These are phyloP conservation scores for Cyberlindnera galapagoensis DNA, from an alignment of 805 yeast genomes.

Conservation along the genomic window DNA sequence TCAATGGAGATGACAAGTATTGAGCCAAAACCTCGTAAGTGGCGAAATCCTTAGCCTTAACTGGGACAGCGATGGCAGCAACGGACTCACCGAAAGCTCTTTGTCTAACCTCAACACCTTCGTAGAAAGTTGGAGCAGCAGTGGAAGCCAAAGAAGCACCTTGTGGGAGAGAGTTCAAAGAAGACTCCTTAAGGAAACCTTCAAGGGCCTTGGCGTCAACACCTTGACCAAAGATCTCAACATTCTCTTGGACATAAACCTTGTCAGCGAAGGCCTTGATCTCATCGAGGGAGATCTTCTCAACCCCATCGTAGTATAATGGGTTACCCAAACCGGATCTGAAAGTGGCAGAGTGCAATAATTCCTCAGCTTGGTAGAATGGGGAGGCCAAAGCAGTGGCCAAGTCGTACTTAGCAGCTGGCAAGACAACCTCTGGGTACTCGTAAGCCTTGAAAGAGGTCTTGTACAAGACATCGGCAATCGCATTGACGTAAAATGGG, in stretches of 20 bases:
- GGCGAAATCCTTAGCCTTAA: constrained; percentile 55
- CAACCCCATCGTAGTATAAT: constrained; percentile 62
- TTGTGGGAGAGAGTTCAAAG: constrained; percentile 54
- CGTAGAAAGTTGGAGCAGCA: constrained; percentile 38
- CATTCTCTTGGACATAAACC: constrained; percentile 64
- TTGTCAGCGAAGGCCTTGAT: constrained; percentile 59
- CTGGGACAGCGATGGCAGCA: constrained; percentile 80
- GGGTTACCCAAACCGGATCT: constrained; percentile 86
- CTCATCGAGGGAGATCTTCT: constrained; percentile 53
- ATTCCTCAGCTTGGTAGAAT: constrained; percentile 61
- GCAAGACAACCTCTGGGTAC: constrained; percentile 72
- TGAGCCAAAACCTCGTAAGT: constrained; percentile 66
- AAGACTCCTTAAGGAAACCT: constrained; percentile 59
- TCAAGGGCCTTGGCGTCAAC: constrained; percentile 65
- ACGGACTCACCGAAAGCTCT: constrained; percentile 60
- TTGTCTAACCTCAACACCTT: constrained; percentile 65
- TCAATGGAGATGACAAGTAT: constrained; percentile 55
- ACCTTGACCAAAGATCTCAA: constrained; percentile 68
- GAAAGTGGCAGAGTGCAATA: constrained; percentile 74
- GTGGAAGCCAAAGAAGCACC: constrained; percentile 44
- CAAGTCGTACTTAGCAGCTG: constrained; percentile 64
- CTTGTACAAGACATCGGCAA: constrained; percentile 66
- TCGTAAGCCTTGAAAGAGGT: constrained; percentile 81
- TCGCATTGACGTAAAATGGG: constrained; percentile 84
- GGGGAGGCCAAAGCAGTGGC: constrained; percentile 45